Evolutionary conservation across 306 rosid species (phyloP).

Genomic region (Fragaria ananassa): DNA sequence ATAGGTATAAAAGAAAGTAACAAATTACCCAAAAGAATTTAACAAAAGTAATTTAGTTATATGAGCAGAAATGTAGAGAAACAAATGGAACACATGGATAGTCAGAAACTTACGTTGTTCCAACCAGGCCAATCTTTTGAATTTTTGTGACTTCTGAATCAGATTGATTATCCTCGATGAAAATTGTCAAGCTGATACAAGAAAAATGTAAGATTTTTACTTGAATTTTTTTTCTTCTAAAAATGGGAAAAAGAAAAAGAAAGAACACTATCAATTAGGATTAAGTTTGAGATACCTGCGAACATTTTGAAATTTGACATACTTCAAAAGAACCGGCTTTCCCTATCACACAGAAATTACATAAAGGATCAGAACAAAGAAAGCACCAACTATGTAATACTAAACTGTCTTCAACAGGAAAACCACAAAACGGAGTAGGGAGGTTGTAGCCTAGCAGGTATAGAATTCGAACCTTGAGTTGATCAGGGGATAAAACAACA

Average conservation of each 20-base stretch:
- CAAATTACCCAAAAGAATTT: background rate
- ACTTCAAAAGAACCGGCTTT: constrained; percentile 70
- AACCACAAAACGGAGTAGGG: background rate
- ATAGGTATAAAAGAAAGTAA: background rate
- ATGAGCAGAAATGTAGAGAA: constrained; percentile 4
- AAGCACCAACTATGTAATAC: background rate
- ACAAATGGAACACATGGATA: background rate
- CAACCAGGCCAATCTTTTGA: constrained; percentile 75
- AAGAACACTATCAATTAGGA: constrained; percentile 3
- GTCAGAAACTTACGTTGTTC: constrained; percentile 74
- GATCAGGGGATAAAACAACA: constrained; percentile 57
- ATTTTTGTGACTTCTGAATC: constrained; percentile 72
- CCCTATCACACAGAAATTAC: constrained; percentile 49
- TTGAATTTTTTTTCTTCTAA: background rate
- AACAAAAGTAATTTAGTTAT: background rate
- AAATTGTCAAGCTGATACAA: constrained; percentile 76
- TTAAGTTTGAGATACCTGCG: constrained; percentile 59
- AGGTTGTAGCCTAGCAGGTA: background rate
- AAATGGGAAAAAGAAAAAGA: constrained; percentile 7
- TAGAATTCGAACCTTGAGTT: constrained; percentile 52
- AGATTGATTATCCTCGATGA: constrained; percentile 89
- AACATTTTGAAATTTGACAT: constrained; percentile 95
- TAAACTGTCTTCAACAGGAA: background rate
- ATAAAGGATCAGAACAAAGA: constrained; percentile 10
- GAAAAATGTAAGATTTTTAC: constrained; percentile 21